Base-by-base conservation (phyloP, 1,284 basidiomycete genomes). In the Leccinum fallax region DNA sequence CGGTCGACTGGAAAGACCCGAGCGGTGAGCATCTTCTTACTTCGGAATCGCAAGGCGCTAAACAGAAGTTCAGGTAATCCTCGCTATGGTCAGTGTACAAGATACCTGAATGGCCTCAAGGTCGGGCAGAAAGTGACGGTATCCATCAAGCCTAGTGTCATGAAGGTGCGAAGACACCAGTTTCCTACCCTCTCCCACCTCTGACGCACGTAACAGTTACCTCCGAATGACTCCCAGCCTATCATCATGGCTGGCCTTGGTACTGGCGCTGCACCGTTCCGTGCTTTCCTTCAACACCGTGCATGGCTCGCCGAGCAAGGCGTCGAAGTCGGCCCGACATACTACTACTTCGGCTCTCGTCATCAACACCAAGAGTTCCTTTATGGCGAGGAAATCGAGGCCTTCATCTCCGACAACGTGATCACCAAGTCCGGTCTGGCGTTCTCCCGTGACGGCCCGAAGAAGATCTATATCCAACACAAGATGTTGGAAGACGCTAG, bases 171-270 rank as follows among this genome's bases (percentile, higher is more conserved):
- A n/a, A 40, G 7, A 28, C 63, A 57, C 53, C 46, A 9, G 32
- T 34, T 16, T 53, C 15, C 7, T 15, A 1, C 6, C 0, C 49
- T 48, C 26, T 48, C 32, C 40, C 28, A 21, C 24, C 57, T 26
- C 61, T 64, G 52, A 66, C 38, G 11, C n/a, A 30, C n/a, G 30
- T 38, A 62, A 51, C 64, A 92, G 92, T 83, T 97, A 10, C 97
- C 97, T 61, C 90, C 92, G 4, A 83, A 88, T 74, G 83, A 89
- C 73, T 84, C 82, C 62, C 95, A 97, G 76, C 97, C 97, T 54
- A 85, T 99, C 78, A 97, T 99, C 79, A 96, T 99, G 93, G 95
- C 97, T 55, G 97, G 97, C 72, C 89, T 99, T 51, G 97, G 97
- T 61, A 99, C 97, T 1, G 97, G 96, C 64, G 97, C 95, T 5